phyloP scores from a whole-genome alignment of 495 filamentous ascomycete genomes.

The Symbiotaphrina buchneri region DNA sequence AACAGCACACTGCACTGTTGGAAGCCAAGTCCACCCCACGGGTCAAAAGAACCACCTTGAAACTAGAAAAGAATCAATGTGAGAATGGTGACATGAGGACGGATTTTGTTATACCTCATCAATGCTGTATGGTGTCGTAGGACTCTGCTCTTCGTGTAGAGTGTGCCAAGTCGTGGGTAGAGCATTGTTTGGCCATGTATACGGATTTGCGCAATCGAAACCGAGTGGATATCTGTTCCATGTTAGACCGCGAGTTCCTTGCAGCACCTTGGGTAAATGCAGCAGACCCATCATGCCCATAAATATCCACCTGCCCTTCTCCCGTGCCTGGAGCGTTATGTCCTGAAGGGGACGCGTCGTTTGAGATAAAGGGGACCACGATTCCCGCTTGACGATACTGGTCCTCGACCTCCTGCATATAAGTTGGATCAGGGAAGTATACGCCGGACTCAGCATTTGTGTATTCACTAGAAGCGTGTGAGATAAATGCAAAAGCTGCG shows the following conservation, averaged over 20 bases:
- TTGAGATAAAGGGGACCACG: slow-evolving; percentile 52
- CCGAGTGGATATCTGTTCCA: slow-evolving; percentile 6
- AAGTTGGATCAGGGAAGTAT: slow-evolving; percentile 32
- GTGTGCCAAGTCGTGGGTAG: slow-evolving; percentile 19
- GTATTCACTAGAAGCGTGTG: no score
- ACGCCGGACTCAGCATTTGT: no score
- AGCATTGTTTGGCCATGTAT: slow-evolving; percentile 15
- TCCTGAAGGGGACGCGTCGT: slow-evolving; percentile 37
- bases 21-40: slow-evolving; percentile 51
- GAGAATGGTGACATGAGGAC: slow-evolving; percentile 14
- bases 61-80: slow-evolving; percentile 19
- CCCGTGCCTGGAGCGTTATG: slow-evolving; percentile 44
- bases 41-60: slow-evolving; percentile 57
- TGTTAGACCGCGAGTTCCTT: no score
- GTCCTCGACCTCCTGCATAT: slow-evolving; percentile 48
- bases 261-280: no score
- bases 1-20: slow-evolving; percentile 36
- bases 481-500: no score
- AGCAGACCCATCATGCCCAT: slow-evolving; percentile 41
- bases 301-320: slow-evolving; percentile 46
- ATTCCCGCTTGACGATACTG: slow-evolving; percentile 46
- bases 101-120: no score
- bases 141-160: no score
- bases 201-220: slow-evolving; percentile 23
- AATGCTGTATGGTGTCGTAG: no score